A percentile compares a stretch with the other conserved stretches of the same genome.
Conservation (phyloP, 2,329 filamentous ascomycete genomes). For the Eurotiales sp. region DNA sequence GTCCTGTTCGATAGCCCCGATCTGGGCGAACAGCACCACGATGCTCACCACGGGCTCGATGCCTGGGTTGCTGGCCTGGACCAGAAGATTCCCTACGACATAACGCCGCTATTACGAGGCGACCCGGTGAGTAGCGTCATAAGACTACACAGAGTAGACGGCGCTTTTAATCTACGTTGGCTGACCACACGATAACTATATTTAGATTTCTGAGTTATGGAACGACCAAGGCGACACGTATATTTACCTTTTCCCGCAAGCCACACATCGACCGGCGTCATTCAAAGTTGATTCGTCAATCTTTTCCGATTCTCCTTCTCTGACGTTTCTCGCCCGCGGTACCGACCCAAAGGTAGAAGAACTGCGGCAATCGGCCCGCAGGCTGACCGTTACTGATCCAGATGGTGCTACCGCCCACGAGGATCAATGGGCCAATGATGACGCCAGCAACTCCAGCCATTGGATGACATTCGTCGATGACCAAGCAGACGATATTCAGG, state of each 20-base stretch:
- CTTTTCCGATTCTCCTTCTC: slow-evolving; percentile 54
- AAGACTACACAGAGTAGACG: too few relatives aligned
- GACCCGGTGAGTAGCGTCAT: slow-evolving; percentile 43
- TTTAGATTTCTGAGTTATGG: slow-evolving; percentile 57
- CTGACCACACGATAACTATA: background rate
- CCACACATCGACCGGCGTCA: slow-evolving; percentile 54
- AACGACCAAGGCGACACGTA: slow-evolving; percentile 60
- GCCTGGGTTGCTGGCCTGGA: slow-evolving; percentile 60
- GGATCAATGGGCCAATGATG: slow-evolving; percentile 33
- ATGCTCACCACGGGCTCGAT: slow-evolving; percentile 32
- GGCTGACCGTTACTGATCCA: slow-evolving; percentile 28
- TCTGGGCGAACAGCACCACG: slow-evolving; percentile 17
- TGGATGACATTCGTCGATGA: slow-evolving; percentile 48
- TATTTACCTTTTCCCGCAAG: slow-evolving; percentile 60
- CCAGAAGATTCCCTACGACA: slow-evolving; percentile 55
- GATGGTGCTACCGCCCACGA: slow-evolving; percentile 29
- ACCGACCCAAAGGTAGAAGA: slow-evolving; percentile 43
- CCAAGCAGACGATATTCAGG: slow-evolving; percentile 35
- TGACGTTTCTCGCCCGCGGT: slow-evolving; percentile 55
- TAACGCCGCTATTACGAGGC: slow-evolving; percentile 48
- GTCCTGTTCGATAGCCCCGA: background rate
- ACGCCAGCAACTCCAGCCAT: slow-evolving; percentile 45
- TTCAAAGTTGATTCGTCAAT: slow-evolving; percentile 60
- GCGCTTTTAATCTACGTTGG: background rate
- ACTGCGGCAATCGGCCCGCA: slow-evolving; percentile 27